Conservation (phyloP, 768 basidiomycete species). For the Pleurotus cornucopiae region DNA sequence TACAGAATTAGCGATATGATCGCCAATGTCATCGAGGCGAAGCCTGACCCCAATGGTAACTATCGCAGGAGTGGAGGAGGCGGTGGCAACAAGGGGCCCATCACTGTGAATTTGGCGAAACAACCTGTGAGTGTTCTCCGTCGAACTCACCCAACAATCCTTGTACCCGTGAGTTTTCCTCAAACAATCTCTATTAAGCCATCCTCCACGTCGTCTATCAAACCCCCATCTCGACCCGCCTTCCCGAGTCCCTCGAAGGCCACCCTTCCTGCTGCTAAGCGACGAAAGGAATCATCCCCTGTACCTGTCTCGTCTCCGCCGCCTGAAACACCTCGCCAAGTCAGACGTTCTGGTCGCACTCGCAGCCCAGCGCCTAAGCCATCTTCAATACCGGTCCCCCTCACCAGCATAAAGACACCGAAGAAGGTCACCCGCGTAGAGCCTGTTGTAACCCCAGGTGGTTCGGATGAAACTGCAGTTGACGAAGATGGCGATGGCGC, state of each 20-base stretch:
- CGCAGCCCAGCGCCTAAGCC: conserved; percentile 28
- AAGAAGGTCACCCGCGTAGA: conserved; percentile 13
- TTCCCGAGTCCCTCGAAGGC: conserved; percentile 23
- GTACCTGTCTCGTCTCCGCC: conserved; percentile 16
- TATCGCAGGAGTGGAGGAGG: conserved; percentile 70
- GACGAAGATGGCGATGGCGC: conserved; percentile 47
- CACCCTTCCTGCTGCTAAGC: conserved; percentile 41
- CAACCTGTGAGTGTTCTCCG: conserved; percentile 31
- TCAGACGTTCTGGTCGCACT: background rate
- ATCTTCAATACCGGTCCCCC: conserved; percentile 37
- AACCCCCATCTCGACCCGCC: conserved; percentile 36
- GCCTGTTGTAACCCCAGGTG: conserved; percentile 40
- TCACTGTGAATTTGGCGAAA: conserved; percentile 23
- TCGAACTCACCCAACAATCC: conserved; percentile 11
- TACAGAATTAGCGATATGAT: conserved; percentile 66
- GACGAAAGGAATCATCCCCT: conserved; percentile 60
- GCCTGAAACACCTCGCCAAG: conserved; percentile 18
- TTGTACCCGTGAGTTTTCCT: too few relatives aligned
- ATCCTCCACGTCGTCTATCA: conserved; percentile 27
- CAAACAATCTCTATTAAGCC: conserved; percentile 9
- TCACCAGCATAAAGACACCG: conserved; percentile 27
- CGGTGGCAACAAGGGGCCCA: conserved; percentile 17
- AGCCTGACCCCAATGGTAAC: conserved; percentile 70
- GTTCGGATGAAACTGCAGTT: conserved; percentile 61
- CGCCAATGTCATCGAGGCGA: conserved; percentile 60